Conservation (phyloP, 306 rosid species). For the Cyamopsis tetragonoloba region DNA sequence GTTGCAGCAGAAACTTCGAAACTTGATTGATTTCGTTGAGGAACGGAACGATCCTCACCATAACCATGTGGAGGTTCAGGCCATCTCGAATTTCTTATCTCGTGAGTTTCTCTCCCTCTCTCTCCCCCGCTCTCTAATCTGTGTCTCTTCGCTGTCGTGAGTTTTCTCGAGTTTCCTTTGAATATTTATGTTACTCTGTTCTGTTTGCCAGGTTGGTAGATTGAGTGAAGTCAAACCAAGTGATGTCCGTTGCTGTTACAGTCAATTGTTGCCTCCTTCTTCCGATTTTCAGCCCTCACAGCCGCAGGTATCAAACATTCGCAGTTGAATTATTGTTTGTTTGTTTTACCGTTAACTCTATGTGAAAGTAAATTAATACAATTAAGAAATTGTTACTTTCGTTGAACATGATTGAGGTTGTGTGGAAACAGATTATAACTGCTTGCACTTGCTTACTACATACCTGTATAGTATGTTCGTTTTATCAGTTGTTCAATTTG, state of each 20-base stretch:
- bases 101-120: conserved; percentile 24
- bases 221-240: not conserved
- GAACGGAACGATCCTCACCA: not conserved
- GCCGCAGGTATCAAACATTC: not conserved
- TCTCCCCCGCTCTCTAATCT: not conserved
- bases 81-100: conserved; percentile 27
- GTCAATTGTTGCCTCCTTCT: not conserved
- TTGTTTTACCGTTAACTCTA: too few relatives aligned
- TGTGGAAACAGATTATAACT: too few relatives aligned
- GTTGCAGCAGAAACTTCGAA: too few relatives aligned
- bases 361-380: too few relatives aligned
- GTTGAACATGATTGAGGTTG: too few relatives aligned
- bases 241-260: conserved; percentile 8
- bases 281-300: not conserved
- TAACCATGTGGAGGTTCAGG: conserved; percentile 37
- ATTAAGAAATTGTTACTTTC: too few relatives aligned
- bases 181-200: not conserved
- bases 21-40: not conserved
- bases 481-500: too few relatives aligned
- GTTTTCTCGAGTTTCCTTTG: not conserved
- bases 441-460: too few relatives aligned
- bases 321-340: not conserved
- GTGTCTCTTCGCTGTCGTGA: not conserved
- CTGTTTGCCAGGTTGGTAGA: conserved; percentile 23
- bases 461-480: too few relatives aligned